phyloP scores from a whole-genome alignment of 441 rosid species.

The Brassica balearica region DNA sequence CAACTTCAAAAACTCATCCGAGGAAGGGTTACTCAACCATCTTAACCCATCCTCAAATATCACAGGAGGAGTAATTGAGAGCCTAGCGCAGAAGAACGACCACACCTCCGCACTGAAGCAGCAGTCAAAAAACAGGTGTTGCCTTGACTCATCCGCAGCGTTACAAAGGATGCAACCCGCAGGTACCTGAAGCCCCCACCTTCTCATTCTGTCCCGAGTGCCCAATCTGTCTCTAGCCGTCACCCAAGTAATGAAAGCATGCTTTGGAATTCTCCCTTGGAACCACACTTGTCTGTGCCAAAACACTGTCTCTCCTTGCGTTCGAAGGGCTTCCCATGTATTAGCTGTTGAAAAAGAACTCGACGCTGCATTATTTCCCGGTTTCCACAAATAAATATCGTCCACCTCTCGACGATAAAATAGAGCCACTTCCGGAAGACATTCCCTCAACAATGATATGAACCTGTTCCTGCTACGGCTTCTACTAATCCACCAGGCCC shows the following conservation, averaged over 20 bases:
- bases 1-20: too few species aligned
- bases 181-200: not conserved
- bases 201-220: not conserved
- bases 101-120: not conserved
- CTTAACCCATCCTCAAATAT: not conserved
- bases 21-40: too few species aligned
- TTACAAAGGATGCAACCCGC: not conserved
- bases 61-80: not conserved
- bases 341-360: not conserved
- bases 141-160: not conserved
- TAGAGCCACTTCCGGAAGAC: not conserved
- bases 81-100: not conserved
- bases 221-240: not conserved
- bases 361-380: not conserved
- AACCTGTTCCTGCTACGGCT: not conserved
- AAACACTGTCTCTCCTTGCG: not conserved
- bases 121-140: not conserved
- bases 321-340: not conserved
- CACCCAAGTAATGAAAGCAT: not conserved
- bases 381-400: not conserved
- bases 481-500: not conserved
- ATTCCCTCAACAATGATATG: not conserved
- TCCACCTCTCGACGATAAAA: not conserved
- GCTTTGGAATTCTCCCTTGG: not conserved
- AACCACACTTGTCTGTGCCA: not conserved